These are phyloP conservation scores for Geotrichum carabidarum DNA, from an alignment of 1,139 yeast species.

Conservation along the genomic window DNA sequence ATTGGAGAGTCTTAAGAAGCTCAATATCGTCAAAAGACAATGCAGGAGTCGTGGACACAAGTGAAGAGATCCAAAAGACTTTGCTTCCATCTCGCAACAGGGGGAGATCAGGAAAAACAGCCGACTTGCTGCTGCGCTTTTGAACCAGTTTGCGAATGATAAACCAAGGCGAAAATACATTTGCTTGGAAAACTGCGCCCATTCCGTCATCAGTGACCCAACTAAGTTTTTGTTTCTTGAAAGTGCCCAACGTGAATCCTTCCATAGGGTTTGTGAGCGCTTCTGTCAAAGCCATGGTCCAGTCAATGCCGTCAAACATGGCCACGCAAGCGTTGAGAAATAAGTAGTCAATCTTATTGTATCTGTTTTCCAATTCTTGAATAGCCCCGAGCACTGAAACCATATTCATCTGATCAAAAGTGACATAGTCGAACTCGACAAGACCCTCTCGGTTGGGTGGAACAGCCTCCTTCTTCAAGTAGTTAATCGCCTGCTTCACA, in stretches of 20 bases:
- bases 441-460: slow-evolving; percentile 41
- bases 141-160: slow-evolving; percentile 34
- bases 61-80: slow-evolving; percentile 79
- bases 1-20: slow-evolving; percentile 53
- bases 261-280: slow-evolving; percentile 58
- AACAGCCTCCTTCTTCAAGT: slow-evolving; percentile 51
- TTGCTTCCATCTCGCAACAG: slow-evolving; percentile 52
- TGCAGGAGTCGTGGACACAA: slow-evolving; percentile 59
- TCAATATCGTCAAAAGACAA: slow-evolving; percentile 72
- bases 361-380: slow-evolving; percentile 61
- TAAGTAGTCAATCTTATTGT: slow-evolving; percentile 63
- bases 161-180: slow-evolving; percentile 91
- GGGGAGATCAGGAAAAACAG: slow-evolving; percentile 49
- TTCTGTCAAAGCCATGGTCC: slow-evolving; percentile 69
- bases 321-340: slow-evolving; percentile 90
- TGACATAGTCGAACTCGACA: slow-evolving; percentile 77
- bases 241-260: slow-evolving; percentile 70
- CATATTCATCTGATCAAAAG: slow-evolving; percentile 89
- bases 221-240: slow-evolving; percentile 75
- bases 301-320: slow-evolving; percentile 78
- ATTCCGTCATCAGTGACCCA: slow-evolving; percentile 64
- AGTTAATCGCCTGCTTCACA: slow-evolving; percentile 67
- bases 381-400: slow-evolving; percentile 73
- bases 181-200: slow-evolving; percentile 90
- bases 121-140: slow-evolving; percentile 7